phyloP scores from a whole-genome alignment of 2,329 filamentous ascomycete species.

The Talaromyces pinophilus region DNA sequence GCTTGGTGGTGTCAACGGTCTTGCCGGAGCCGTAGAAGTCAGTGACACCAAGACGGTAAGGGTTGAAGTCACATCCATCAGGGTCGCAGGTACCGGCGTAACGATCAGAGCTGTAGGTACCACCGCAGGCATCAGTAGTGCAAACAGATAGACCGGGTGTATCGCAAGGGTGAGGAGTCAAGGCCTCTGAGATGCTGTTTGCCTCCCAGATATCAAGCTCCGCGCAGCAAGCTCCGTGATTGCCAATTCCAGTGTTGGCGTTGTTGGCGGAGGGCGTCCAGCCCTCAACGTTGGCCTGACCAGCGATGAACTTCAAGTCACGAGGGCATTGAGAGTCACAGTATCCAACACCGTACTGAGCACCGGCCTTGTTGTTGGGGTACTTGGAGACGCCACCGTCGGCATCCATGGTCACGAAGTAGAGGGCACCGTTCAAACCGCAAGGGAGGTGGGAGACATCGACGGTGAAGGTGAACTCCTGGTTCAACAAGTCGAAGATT shows the following conservation, averaged over 20 bases:
- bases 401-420: conserved; percentile 55
- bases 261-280: conserved; percentile 57
- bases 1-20: conserved; percentile 61
- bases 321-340: conserved; percentile 62
- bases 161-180: conserved; percentile 66
- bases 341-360: conserved; percentile 64
- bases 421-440: conserved; percentile 71
- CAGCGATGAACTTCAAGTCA: conserved; percentile 57
- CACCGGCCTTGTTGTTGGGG: conserved; percentile 58
- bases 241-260: conserved; percentile 55
- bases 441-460: conserved; percentile 69
- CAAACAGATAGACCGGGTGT: conserved; percentile 55
- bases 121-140: conserved; percentile 55
- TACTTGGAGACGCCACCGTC: conserved; percentile 60
- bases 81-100: conserved; percentile 67
- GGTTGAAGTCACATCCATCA: conserved; percentile 71
- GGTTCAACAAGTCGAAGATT: conserved; percentile 64
- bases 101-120: conserved; percentile 54
- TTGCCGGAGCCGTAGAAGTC: conserved; percentile 63
- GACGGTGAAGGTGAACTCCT: conserved; percentile 72
- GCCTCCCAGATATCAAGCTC: conserved; percentile 74
- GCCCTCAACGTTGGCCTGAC: conserved; percentile 57
- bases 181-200: conserved; percentile 64
- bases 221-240: conserved; percentile 63
- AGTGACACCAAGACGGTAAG: conserved; percentile 65